Evolutionary conservation across 768 basidiomycete species (phyloP), one percentile per base, ranked within the genome.

Genomic region (Zangia roseola): DNA sequence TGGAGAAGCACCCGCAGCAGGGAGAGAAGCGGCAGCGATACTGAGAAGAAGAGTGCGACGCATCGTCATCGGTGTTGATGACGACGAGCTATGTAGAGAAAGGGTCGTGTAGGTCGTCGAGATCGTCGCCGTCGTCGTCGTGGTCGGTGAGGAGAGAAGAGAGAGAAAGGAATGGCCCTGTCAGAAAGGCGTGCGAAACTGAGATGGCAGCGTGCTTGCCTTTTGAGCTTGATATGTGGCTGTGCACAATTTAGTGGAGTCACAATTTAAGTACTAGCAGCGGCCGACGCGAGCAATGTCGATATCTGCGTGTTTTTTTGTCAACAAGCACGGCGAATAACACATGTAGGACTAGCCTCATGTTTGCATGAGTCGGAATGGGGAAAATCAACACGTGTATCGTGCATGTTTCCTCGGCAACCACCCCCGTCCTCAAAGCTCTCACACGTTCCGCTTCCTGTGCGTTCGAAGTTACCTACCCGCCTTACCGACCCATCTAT

Each of bases 201-300:
- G 57, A 38, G 45, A 49, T 7, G 56, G 58, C 39, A 56, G 53
- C 56, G 52, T 47, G 53, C 49, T 53, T 63, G 61, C 56, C 54
- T 68, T 68, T 59, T 68, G 63, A 66, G 64, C 53, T 34, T 49
- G 54, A 54, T 52, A 13, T 24, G 65, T 65, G 64, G 64, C 64
- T 67, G 63, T 65, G 64, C 38, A 24, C 2, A 6, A 8, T 16
- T 30, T 38, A 12, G 20, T 4, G 9, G 35, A 28, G 54, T 36
- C 44, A 12, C 40, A 39, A 17, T 9, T 10, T 28, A 10, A 10
- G 5, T 10, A 28, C 2, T n/a, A 20, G 28, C 26, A 44, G 25
- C 38, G 21, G 10, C 45, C 47, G 55, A 46, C 44, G 56, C 42
- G 50, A 43, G 43, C 41, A 40, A 54, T 25, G 44, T 28, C 35